A percentile compares a stretch with the other conserved stretches of the same genome.
Evolutionary conservation across 352 stramenopile species (phyloP).

Genomic region (Blastocystis sp.): DNA sequence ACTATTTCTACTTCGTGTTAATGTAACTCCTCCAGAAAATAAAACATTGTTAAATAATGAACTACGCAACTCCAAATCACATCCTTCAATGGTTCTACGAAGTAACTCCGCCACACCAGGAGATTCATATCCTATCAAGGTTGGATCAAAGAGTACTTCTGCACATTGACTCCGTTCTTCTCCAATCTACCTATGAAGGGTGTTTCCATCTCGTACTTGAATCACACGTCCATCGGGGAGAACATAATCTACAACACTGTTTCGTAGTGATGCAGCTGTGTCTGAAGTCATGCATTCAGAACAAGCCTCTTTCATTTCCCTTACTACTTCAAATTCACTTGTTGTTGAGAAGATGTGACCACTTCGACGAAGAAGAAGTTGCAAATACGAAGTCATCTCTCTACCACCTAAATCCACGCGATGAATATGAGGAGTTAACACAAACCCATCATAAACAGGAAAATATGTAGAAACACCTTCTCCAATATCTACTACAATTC

Average conservation of each 20-base stretch:
- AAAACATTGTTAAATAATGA: slow-evolving; percentile 93
- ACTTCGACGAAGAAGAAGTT: slow-evolving; percentile 76
- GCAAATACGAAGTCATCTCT: slow-evolving; percentile 73
- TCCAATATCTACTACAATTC: slow-evolving; percentile 59
- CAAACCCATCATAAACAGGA: slow-evolving; percentile 63
- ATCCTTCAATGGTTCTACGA: slow-evolving; percentile 85
- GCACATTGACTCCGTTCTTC: slow-evolving; percentile 88
- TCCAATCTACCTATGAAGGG: slow-evolving; percentile 75
- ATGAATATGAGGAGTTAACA: slow-evolving; percentile 49
- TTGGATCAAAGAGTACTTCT: slow-evolving; percentile 91
- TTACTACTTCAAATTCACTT: slow-evolving; percentile 79
- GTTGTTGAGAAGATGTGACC: slow-evolving; percentile 82
- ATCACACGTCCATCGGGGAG: slow-evolving; percentile 93
- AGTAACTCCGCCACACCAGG: slow-evolving; percentile 83
- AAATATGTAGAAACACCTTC: slow-evolving; percentile 52
- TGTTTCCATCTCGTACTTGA: slow-evolving; percentile 71
- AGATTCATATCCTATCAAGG: slow-evolving; percentile 84
- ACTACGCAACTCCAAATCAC: slow-evolving; percentile 85
- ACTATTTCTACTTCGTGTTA: slow-evolving; percentile 85
- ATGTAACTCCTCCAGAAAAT: slow-evolving; percentile 89
- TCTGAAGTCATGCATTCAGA: slow-evolving; percentile 71
- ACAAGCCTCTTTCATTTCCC: slow-evolving; percentile 83
- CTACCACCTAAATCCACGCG: slow-evolving; percentile 41
- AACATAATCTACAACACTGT: slow-evolving; percentile 77
- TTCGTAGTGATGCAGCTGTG: neutral